Base-by-base conservation (phyloP, 169 alveolate species). In the Plasmodium yoelii region DNA sequence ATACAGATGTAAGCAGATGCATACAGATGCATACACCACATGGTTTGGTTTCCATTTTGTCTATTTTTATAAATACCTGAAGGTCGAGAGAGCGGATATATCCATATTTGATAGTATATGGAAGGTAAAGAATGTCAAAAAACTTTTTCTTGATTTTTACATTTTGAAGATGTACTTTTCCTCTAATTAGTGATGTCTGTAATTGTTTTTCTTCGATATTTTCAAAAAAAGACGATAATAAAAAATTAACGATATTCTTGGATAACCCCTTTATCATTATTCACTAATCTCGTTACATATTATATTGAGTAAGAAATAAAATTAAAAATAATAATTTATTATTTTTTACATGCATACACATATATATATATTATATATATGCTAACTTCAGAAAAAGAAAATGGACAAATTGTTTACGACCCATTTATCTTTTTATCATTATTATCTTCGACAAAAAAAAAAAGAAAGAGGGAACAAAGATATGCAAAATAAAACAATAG, bases 211-310 rank as follows among this genome's bases (percentile, higher is more conserved):
- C 88, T 75, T 75, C 88, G 3, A 75, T 75, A 42, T 75, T 75
- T 46, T 75, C 88, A 46, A 75, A 75, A 61, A 75, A 75, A 6
- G 88, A 75, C 5, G 88, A 75, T 24, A 75, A 68, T 13, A 75
- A 75, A 75, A 75, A 75, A 15, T 75, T 75, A 5, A 75, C 88
- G 3, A 75, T 75, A 24, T 74, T 75, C 61, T 75, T 75, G 75
- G 61, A 75, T 55, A 75, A 39, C 64, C 63, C 88, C 74, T 75
- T 75, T 24, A 75, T 75, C 88, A 75, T 75, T 75, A 65, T 75
- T 61, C 26, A 19, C 5, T 47, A 15, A 49, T 1, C 42, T 34
- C 42, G 42, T 28, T 51, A 75, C 74, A 74, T 26, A 39, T 42
- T 13, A 39, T 8, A n/a, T n/a, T 13, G 44, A 1, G 18, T 24